phyloP scores from a whole-genome alignment of 805 yeast genomes.

The Ogataea nakhonphanomensis region DNA sequence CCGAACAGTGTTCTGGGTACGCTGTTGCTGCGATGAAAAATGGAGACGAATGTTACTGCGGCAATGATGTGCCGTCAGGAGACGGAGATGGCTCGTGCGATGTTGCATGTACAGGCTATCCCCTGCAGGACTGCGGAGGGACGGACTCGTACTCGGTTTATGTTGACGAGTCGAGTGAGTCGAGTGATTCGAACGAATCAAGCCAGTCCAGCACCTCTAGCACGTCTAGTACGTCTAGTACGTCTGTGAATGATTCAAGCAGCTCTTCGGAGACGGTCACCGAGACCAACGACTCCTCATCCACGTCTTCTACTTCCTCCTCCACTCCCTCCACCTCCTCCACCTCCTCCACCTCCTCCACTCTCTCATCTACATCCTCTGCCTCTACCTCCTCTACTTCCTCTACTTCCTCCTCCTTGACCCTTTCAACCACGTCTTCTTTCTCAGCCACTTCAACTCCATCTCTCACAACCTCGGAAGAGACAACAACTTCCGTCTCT shows the following conservation, averaged over 20 bases:
- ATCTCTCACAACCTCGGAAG: too few species aligned
- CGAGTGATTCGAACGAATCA: not conserved
- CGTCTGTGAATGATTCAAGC: too few species aligned
- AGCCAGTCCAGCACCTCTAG: not conserved
- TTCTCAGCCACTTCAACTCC: conserved; percentile 1
- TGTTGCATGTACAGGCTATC: conserved; percentile 57
- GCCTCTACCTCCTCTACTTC: conserved; percentile 6
- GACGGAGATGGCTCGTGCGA: conserved; percentile 37
- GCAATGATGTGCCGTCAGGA: conserved; percentile 39
- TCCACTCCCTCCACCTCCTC: conserved; percentile 11
- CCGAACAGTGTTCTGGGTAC: conserved; percentile 43
- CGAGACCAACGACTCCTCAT: too few species aligned
- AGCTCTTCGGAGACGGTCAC: too few species aligned
- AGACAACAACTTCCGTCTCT: conserved; percentile 20
- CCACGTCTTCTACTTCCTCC: conserved; percentile 7
- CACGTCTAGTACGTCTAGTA: conserved; percentile 13
- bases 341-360: conserved; percentile 4
- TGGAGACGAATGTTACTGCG: conserved; percentile 67
- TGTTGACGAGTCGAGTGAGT: conserved; percentile 25
- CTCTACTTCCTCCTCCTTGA: conserved; percentile 3
- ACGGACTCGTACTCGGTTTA: conserved; percentile 47
- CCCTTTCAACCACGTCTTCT: conserved; percentile 1
- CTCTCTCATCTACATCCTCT: conserved; percentile 9
- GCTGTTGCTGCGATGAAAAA: conserved; percentile 49
- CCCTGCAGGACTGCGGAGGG: conserved; percentile 60